These are phyloP conservation scores for Chionographis japonica DNA, from an alignment of 106 monocot species.

Conservation along the genomic window DNA sequence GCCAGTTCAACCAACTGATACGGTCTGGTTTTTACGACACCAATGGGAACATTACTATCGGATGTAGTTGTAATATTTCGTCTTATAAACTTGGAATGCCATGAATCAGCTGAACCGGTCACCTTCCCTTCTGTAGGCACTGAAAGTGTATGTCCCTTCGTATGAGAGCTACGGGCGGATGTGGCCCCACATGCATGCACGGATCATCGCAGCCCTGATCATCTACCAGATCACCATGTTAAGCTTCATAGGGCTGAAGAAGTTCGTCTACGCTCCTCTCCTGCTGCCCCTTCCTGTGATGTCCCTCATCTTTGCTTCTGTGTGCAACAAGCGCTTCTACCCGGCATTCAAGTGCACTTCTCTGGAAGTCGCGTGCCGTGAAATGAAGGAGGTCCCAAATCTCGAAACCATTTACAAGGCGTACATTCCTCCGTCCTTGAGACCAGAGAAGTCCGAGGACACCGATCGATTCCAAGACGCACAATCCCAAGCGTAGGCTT, in stretches of 20 bases:
- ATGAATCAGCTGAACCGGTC: not conserved
- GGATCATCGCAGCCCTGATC: conserved; percentile 70
- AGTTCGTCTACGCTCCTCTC: conserved; percentile 55
- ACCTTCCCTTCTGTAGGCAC: conserved; percentile 35
- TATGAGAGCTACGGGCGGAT: conserved; percentile 90
- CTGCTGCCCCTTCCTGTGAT: conserved; percentile 50
- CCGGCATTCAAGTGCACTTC: conserved; percentile 54
- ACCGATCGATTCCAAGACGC: conserved; percentile 50
- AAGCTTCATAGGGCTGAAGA: conserved; percentile 68
- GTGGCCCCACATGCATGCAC: conserved; percentile 97
- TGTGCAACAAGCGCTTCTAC: conserved; percentile 71
- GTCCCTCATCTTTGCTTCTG: conserved; percentile 54
- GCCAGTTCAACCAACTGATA: too few species aligned
- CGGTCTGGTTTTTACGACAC: too few species aligned
- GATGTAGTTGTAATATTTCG: not conserved
- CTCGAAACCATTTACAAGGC: conserved; percentile 49
- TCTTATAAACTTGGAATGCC: not conserved
- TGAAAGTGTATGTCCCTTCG: conserved; percentile 78
- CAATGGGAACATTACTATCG: not conserved
- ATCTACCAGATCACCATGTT: conserved; percentile 91
- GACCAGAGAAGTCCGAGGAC: conserved; percentile 49
- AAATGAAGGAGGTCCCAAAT: conserved; percentile 43
- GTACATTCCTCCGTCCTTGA: conserved; percentile 66
- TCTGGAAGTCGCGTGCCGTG: conserved; percentile 47
- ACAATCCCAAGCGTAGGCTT: conserved; percentile 22